phyloP scores from a whole-genome alignment of 257 asterid species.

The Solanum phureja region DNA sequence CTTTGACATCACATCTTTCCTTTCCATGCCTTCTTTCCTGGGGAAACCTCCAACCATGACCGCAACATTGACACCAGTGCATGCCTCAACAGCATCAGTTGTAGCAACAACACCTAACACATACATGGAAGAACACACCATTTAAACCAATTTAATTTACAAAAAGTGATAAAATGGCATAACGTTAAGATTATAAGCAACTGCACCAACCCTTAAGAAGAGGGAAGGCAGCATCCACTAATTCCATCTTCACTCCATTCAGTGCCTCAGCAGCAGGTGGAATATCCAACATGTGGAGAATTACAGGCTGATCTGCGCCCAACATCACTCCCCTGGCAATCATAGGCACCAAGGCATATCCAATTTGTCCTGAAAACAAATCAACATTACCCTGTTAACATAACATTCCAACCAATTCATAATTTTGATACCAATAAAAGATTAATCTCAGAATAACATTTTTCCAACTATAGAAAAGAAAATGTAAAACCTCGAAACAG shows the following conservation, averaged over 20 bases:
- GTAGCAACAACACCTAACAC: conserved; percentile 85
- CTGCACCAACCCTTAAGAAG: conserved; percentile 62
- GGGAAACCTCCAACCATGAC: conserved; percentile 99
- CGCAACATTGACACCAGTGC: conserved; percentile 77
- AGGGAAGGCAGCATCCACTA: conserved; percentile 90
- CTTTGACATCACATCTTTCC: conserved; percentile 96
- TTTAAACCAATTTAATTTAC: neutral
- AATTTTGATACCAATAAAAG: neutral
- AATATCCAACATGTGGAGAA: conserved; percentile 92
- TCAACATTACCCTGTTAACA: neutral
- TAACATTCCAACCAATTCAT: neutral
- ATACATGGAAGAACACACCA: neutral
- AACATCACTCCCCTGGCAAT: conserved; percentile 90
- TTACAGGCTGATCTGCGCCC: conserved; percentile 87
- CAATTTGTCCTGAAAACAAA: conserved; percentile 65
- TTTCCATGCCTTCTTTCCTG: conserved; percentile 95
- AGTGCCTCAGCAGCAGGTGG: conserved; percentile 87
- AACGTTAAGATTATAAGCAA: neutral
- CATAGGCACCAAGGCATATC: conserved; percentile 93
- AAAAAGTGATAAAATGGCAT: neutral
- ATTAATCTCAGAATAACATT: neutral
- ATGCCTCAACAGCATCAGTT: conserved; percentile 78
- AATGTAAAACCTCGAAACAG: neutral
- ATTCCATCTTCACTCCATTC: conserved; percentile 87
- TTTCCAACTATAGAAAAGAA: neutral